Conservation (phyloP, 192 early-diverging fungal genomes). For the Allomyces javanicus region DNA sequence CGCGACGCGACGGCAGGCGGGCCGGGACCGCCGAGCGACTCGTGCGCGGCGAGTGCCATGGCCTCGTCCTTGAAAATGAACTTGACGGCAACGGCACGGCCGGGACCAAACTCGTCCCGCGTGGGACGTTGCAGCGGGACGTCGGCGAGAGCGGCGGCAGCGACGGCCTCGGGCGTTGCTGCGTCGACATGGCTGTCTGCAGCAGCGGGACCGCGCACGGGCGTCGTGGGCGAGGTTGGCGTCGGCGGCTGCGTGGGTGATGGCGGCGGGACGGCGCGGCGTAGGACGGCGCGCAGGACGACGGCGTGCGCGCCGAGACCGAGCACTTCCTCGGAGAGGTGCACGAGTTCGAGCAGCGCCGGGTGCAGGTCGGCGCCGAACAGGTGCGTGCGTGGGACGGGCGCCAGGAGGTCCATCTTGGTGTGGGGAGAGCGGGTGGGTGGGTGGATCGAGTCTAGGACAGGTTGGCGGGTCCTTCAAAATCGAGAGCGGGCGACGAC, state of each 20-base stretch:
- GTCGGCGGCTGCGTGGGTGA: neutral
- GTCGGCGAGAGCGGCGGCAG: too few relatives aligned
- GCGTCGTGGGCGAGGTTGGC: neutral
- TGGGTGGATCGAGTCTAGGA: too few relatives aligned
- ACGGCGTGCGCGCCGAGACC: neutral
- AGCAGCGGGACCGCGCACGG: neutral
- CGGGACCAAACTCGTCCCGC: neutral
- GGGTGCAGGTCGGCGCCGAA: neutral
- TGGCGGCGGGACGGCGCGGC: neutral
- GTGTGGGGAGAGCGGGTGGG: too few relatives aligned
- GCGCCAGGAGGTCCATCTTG: too few relatives aligned
- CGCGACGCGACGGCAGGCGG: too few relatives aligned
- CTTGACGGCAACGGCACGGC: neutral
- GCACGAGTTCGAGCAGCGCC: neutral
- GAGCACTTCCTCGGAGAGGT: neutral
- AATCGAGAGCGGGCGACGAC: too few relatives aligned
- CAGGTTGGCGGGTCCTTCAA: too few relatives aligned
- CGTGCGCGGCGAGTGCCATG: neutral
- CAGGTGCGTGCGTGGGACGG: neutral
- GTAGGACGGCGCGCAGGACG: neutral
- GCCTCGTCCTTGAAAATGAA: neutral
- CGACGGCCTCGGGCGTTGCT: too few relatives aligned
- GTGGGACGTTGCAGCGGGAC: too few relatives aligned
- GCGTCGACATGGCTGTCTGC: too few relatives aligned
- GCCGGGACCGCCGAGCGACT: neutral